A percentile compares a stretch with the other conserved stretches of the same genome.
These are phyloP conservation scores for Fraxinus excelsior DNA, from an alignment of 257 asterid genomes.

Conservation along the genomic window DNA sequence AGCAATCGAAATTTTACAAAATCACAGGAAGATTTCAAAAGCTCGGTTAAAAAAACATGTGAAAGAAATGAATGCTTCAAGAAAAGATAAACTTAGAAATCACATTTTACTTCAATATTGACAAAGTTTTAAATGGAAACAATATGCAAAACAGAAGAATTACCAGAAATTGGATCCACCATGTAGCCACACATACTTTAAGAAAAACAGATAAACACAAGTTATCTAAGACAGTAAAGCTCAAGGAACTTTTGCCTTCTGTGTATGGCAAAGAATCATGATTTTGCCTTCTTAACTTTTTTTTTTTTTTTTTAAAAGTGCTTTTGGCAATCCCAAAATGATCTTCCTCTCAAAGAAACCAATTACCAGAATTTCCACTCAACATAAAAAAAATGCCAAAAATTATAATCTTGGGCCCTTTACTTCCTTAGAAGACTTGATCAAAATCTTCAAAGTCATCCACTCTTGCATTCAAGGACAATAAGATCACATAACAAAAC, in stretches of 20 bases:
- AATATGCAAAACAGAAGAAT: conserved; percentile 13
- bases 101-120: not conserved
- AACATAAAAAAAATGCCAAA: conserved; percentile 1
- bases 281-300: conserved; percentile 13
- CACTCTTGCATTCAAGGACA: not conserved
- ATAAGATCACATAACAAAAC: not conserved
- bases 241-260: conserved; percentile 41
- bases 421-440: conserved; percentile 10
- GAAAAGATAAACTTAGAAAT: conserved; percentile 1
- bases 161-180: conserved; percentile 44
- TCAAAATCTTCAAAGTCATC: conserved; percentile 12
- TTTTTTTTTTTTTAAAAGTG: conserved; percentile 20
- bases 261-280: conserved; percentile 48
- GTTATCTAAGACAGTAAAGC: conserved; percentile 32
- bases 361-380: conserved; percentile 24
- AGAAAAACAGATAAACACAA: conserved; percentile 22
- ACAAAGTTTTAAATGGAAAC: too few species aligned
- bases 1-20: not conserved
- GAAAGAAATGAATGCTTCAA: conserved; percentile 8
- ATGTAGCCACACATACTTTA: conserved; percentile 40
- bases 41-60: not conserved
- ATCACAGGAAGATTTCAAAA: not conserved
- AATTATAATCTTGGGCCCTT: too few species aligned
- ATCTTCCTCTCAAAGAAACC: conserved; percentile 33
- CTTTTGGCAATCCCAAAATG: conserved; percentile 31